Evolutionary conservation across 2,329 filamentous ascomycete species (phyloP).

Genomic region (Ambrosiella beaveri): DNA sequence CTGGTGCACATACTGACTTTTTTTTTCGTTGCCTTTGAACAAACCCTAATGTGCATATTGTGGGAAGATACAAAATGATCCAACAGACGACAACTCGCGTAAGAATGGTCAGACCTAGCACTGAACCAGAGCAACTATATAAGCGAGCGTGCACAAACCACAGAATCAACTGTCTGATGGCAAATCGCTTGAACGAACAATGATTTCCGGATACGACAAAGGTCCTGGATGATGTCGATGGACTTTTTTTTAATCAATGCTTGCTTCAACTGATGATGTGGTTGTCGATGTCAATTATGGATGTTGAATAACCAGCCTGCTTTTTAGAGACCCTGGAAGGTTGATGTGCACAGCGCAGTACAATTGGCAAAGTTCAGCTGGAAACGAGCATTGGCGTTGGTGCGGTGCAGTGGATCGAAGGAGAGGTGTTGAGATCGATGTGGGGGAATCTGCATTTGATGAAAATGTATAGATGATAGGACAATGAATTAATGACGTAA

Average conservation of each 20-base stretch:
- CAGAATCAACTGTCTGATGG: constrained; percentile 5
- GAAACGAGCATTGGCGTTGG: neutral
- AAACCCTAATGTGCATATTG: no score
- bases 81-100: no score
- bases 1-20: no score
- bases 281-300: no score
- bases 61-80: no score
- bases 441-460: neutral
- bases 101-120: neutral
- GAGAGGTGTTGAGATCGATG: neutral
- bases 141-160: constrained; percentile 14
- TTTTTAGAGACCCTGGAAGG: no score
- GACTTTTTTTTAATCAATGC: no score
- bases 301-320: no score
- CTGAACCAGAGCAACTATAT: constrained; percentile 10
- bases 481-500: no score
- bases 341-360: neutral
- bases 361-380: neutral
- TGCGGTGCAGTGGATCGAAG: neutral
- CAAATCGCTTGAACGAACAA: neutral
- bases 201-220: neutral
- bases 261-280: no score
- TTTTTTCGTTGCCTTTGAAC: no score
- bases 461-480: neutral
- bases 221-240: neutral